Base-by-base conservation (phyloP, 176 grass and related monocot genomes). In the Zoysia pacifica region DNA sequence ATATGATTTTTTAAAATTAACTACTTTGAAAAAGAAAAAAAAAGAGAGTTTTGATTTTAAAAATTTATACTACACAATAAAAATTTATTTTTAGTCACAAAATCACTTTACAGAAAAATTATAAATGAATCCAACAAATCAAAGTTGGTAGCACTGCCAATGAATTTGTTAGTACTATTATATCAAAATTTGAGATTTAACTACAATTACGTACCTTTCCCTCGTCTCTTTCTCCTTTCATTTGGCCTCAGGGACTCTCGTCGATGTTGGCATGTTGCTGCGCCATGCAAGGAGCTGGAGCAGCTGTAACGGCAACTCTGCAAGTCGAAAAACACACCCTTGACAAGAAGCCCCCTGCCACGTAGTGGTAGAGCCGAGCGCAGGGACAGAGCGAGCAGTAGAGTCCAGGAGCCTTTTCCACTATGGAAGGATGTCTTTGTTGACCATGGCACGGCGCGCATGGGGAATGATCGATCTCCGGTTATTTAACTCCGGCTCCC, bases 391-490 rank as follows among this genome's bases (percentile, higher is more conserved):
- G 48, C 51, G 11, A 18, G 70, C 47, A 54, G 69, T 52, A 42
- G 61, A 52, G 14, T 36, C 14, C 37, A 64, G 42, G 45, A 37
- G 9, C n/a, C 48, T 47, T 67, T 70, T 61, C 42, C 65, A 59
- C 66, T 11, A 82, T 67, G 71, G 71, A 65, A 73, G 62, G 82
- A 72, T 85, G 66, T 19, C 50, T 61, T 67, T 85, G 77, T 84
- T 84, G 86, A 88, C 71, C 77, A 20, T 12, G 65, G 72, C 71
- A 12, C 16, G 65, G 72, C 15, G 58, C 63, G 55, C 67, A 84
- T 61, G 82, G 78, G 78, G 78, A 89, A 82, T 19, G 67, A 77
- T 61, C 81, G 43, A 83, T 82, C 72, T 78, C 82, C 56, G 64
- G 65, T 37, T 70, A 89, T 77, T 84, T 77, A 76, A 56, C 48